phyloP scores from a whole-genome alignment of 805 yeast species.

The Brettanomyces anomalus region DNA sequence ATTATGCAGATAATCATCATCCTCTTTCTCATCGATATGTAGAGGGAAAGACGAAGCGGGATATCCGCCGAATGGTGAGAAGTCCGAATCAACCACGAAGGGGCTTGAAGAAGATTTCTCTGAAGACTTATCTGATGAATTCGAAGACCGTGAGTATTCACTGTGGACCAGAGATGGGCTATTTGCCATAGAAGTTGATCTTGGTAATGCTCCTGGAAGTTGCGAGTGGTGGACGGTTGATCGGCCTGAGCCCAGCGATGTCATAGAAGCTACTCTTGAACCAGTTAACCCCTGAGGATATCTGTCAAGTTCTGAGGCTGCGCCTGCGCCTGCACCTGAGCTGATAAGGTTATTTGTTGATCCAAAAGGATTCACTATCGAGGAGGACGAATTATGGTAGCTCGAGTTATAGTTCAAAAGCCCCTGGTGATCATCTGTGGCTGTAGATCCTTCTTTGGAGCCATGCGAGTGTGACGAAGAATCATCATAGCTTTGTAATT shows the following conservation, averaged over 20 bases:
- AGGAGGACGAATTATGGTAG: slow-evolving; percentile 20
- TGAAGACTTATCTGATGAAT: slow-evolving; percentile 11
- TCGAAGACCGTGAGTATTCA: slow-evolving; percentile 6
- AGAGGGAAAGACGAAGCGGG: slow-evolving; percentile 91
- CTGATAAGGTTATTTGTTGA: slow-evolving; percentile 14
- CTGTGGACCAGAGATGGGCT: background rate
- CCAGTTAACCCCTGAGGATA: slow-evolving; percentile 53
- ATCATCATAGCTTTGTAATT: slow-evolving; percentile 20
- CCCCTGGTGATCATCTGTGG: slow-evolving; percentile 13
- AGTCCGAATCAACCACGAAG: slow-evolving; percentile 49
- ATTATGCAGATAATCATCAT: slow-evolving; percentile 90
- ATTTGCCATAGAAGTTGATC: too few relatives aligned
- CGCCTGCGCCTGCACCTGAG: background rate
- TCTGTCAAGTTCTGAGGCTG: slow-evolving; percentile 47
- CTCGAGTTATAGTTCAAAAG: slow-evolving; percentile 15
- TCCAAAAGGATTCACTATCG: slow-evolving; percentile 22
- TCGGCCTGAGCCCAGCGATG: slow-evolving; percentile 24
- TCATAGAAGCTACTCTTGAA: slow-evolving; percentile 48
- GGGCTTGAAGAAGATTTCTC: slow-evolving; percentile 25
- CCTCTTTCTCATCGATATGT: slow-evolving; percentile 85
- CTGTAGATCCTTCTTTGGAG: slow-evolving; percentile 4
- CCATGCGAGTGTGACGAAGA: slow-evolving; percentile 15
- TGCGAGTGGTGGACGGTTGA: too few relatives aligned
- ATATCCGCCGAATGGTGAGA: slow-evolving; percentile 92
- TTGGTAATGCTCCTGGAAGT: too few relatives aligned